Conservation (phyloP, 257 asterid species). For the Jasminum sambac region DNA sequence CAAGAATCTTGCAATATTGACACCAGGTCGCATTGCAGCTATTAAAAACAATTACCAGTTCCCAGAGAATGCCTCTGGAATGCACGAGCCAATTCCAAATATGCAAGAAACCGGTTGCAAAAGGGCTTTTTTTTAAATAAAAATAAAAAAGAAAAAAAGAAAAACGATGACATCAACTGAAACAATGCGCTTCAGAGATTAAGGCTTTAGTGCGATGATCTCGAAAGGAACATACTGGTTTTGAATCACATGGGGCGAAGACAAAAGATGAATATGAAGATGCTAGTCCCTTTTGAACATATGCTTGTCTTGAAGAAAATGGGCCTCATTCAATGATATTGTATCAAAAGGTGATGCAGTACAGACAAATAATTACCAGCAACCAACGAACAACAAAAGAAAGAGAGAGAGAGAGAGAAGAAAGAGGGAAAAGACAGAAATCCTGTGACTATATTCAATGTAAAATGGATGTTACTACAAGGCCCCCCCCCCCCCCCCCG, state of each 20-base stretch:
- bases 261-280: background rate
- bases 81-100: background rate
- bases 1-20: background rate
- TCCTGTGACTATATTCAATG: too few relatives aligned
- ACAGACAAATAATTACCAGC: too few relatives aligned
- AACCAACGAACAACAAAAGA: too few relatives aligned
- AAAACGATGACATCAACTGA: background rate
- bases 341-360: too few relatives aligned
- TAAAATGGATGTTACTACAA: too few relatives aligned
- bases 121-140: too few relatives aligned
- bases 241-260: background rate
- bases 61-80: background rate
- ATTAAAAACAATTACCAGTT: background rate
- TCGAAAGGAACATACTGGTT: background rate
- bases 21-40: background rate
- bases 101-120: background rate
- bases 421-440: too few relatives aligned
- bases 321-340: background rate
- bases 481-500: too few relatives aligned
- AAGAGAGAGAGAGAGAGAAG: too few relatives aligned
- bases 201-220: background rate
- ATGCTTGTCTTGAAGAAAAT: background rate
- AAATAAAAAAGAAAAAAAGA: too few relatives aligned
- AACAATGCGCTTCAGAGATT: background rate
- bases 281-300: background rate